Conservation (phyloP, 2,329 filamentous ascomycete species). For the Coniochaeta sp. region DNA sequence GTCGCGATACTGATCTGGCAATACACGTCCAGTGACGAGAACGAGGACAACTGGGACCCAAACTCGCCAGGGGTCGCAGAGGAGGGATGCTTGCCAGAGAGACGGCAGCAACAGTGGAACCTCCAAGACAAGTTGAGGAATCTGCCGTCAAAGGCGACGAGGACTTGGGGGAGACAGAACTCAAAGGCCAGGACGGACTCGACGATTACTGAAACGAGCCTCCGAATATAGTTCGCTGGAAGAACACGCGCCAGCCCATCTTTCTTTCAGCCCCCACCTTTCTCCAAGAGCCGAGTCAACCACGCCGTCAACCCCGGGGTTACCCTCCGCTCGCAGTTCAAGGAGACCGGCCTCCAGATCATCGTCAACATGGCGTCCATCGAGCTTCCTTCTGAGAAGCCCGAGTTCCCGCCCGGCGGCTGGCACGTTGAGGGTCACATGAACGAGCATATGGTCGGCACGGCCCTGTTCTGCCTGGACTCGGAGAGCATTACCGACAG, state of each 20-base stretch:
- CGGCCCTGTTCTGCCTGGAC: conserved; percentile 47
- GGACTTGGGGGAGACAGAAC: background rate
- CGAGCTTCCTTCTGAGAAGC: conserved; percentile 48
- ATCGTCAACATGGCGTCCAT: conserved; percentile 57
- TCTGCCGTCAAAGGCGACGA: background rate
- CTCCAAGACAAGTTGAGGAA: conserved; percentile 3
- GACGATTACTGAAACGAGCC: background rate
- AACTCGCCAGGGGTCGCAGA: background rate
- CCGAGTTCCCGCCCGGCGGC: conserved; percentile 33
- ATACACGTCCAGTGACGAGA: conserved; percentile 1
- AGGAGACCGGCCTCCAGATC: conserved; percentile 43
- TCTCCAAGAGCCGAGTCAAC: conserved; percentile 7
- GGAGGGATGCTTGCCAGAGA: conserved; percentile 2
- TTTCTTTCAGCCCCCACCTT: conserved; percentile 9
- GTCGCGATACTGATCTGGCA: background rate
- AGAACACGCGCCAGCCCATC: conserved; percentile 7
- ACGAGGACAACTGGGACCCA: background rate
- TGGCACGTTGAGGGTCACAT: conserved; percentile 42
- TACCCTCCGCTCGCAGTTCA: conserved; percentile 15
- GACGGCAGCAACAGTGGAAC: conserved; percentile 12
- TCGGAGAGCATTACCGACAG: conserved; percentile 39
- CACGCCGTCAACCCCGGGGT: conserved; percentile 5
- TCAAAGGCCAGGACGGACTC: background rate
- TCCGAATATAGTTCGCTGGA: conserved; percentile 3
- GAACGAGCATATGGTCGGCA: conserved; percentile 50